Conservation (phyloP, 2,329 filamentous ascomycete genomes). For the Aaosphaeria arxii region DNA sequence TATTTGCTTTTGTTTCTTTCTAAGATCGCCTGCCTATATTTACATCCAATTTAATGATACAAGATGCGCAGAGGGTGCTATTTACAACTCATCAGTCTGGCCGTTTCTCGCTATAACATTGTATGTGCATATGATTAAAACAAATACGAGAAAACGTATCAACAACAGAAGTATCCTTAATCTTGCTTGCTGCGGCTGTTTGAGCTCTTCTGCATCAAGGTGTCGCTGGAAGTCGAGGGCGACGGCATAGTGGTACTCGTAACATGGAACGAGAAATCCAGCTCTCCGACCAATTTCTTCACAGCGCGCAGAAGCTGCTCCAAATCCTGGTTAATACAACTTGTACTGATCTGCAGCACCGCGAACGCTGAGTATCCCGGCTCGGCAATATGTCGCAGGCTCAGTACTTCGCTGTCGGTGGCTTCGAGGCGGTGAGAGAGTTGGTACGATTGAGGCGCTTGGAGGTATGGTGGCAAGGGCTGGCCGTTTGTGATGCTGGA, state of each 20-base stretch:
- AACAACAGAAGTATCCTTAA: neutral
- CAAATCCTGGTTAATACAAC: constrained; percentile 67
- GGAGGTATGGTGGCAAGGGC: constrained; percentile 69
- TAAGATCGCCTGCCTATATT: too few species aligned
- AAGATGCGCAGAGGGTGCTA: too few species aligned
- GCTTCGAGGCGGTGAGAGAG: constrained; percentile 59
- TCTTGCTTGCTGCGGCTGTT: constrained; percentile 7
- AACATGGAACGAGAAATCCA: constrained; percentile 69
- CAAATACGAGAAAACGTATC: too few species aligned
- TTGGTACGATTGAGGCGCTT: constrained; percentile 59
- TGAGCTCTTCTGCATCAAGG: neutral
- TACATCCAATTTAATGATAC: too few species aligned
- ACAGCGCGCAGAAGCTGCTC: constrained; percentile 60
- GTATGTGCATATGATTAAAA: too few species aligned
- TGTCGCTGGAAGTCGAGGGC: too few species aligned
- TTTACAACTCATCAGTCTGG: too few species aligned
- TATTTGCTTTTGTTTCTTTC: too few species aligned
- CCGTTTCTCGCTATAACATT: too few species aligned
- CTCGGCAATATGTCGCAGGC: constrained; percentile 63
- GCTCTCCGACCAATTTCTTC: constrained; percentile 66
- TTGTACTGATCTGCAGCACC: constrained; percentile 68
- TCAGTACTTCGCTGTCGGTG: constrained; percentile 60
- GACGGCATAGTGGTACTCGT: constrained; percentile 28
- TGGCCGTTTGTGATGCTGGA: constrained; percentile 64
- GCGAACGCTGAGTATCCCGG: constrained; percentile 74